Evolutionary conservation across 805 yeast species (phyloP).

Genomic region (Metschnikowia proteae): DNA sequence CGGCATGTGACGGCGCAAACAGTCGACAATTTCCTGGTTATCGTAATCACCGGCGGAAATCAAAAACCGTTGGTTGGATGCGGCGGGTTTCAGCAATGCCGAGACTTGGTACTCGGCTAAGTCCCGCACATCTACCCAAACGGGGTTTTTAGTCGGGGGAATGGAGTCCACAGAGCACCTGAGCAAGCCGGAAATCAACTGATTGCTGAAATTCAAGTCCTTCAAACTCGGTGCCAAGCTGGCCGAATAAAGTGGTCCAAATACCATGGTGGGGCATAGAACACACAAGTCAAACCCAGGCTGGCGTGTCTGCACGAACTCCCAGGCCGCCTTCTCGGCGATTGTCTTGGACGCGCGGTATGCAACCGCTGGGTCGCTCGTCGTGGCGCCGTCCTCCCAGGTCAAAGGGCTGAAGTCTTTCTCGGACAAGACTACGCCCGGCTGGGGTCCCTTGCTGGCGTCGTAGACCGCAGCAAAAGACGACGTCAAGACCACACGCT

Average conservation of each 20-base stretch:
- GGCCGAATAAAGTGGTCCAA: constrained; percentile 7
- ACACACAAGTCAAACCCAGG: constrained; percentile 8
- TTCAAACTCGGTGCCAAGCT: not conserved
- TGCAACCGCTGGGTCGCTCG: constrained; percentile 8
- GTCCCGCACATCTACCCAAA: constrained; percentile 10
- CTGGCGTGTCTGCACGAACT: constrained; percentile 1
- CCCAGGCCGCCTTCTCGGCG: constrained; percentile 12
- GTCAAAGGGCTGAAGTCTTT: constrained; percentile 8
- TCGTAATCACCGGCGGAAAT: constrained; percentile 28
- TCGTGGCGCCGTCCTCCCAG: constrained; percentile 8
- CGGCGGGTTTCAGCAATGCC: constrained; percentile 17
- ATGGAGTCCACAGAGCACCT: not conserved
- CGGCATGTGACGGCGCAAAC: constrained; percentile 12
- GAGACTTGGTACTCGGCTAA: constrained; percentile 7
- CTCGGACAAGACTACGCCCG: constrained; percentile 8
- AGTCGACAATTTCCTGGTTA: constrained; percentile 26
- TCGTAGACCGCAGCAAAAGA: constrained; percentile 23
- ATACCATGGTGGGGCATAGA: constrained; percentile 10
- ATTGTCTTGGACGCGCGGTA: constrained; percentile 8
- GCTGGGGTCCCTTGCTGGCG: constrained; percentile 17
- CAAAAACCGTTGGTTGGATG: constrained; percentile 16
- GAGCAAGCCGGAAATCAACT: constrained; percentile 2
- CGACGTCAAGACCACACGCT: constrained; percentile 21
- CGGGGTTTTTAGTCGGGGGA: constrained; percentile 7
- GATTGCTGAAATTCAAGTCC: constrained; percentile 9